Evolutionary conservation across 805 yeast genomes (phyloP).

Genomic region (Barnettozyma populi): DNA sequence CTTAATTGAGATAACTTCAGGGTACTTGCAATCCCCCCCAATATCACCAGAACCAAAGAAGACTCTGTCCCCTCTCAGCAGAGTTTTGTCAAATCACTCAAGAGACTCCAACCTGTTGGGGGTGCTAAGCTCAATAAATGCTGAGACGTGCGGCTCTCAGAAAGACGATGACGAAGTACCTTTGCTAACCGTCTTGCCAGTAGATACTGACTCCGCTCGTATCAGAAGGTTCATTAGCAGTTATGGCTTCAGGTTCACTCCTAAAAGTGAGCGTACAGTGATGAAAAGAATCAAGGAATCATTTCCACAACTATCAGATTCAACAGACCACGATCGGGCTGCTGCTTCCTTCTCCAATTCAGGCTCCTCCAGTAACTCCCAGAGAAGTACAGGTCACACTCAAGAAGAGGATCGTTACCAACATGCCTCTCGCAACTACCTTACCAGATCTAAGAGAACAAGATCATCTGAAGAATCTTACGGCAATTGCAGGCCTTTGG

Average conservation of each 20-base stretch:
- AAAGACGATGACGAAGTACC: not conserved
- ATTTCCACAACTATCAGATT: not conserved
- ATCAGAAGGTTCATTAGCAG: conserved; percentile 1
- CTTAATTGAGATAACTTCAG: not conserved
- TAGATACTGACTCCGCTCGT: not conserved
- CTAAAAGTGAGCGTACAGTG: not conserved
- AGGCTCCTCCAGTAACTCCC: not conserved
- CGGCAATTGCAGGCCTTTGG: not conserved
- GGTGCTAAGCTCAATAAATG: not conserved
- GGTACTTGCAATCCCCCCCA: conserved; percentile 14
- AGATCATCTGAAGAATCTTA: not conserved
- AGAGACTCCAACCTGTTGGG: not conserved
- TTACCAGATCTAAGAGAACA: conserved; percentile 8
- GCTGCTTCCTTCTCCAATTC: not conserved
- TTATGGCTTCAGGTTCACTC: conserved; percentile 2
- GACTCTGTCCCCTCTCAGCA: not conserved
- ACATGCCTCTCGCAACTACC: conserved; percentile 2
- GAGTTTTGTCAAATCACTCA: not conserved
- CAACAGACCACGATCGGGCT: not conserved
- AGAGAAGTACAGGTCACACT: not conserved
- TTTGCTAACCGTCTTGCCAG: not conserved
- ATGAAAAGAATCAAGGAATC: not conserved
- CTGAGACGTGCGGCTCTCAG: not conserved
- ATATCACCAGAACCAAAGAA: conserved; percentile 15
- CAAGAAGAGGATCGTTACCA: not conserved